Evolutionary conservation across 2,329 filamentous ascomycete species (phyloP), one percentile per base, ranked within the genome.

Genomic region (Rhytidhysteron rufulum): DNA sequence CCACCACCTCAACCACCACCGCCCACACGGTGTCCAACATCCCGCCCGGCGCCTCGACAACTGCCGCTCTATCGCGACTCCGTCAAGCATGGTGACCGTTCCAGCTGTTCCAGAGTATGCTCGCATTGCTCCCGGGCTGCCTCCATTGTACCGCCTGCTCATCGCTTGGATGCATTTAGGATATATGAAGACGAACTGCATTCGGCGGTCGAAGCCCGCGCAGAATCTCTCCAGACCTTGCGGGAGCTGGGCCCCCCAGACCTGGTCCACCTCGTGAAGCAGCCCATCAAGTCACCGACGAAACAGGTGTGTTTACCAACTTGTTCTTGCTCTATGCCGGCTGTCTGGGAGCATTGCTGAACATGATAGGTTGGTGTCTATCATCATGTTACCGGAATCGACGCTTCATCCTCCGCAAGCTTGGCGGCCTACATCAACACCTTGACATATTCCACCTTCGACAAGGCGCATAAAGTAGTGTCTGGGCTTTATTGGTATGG

Each of bases 391-490:
- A 95, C 89, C 29, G 93, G 93, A 45, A 84, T 96, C 60, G 93
- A 98, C 70, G 93, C 93, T 35, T 98, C 93, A 2, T 97, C 93
- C 5, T 97, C 93, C 8, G 93, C 93, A 43, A 97, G 91, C 69
- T 73, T 98, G 44, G 93, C 93, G 30, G 93, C 93, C 54, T 98
- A 98, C 69, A 95, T 98, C 70, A 98, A 97, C 68, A 97, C 91
- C 29, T 77, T 98, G 45, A 96, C 90, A 33, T 94, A 96, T 69
- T 85, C 85, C 49, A 86, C 91, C 39, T 82, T 85, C 49, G 86
- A 91, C 51, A 88, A 87, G 62, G 76, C 85, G 45, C 80, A 86
- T 61, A 97, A 96, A 71, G 93, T 97, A 42, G 85, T 89, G 7
- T 93, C 94, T 49, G 93, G 93, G 4, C 76, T 95, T 29, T 97